Conservation (phyloP, 108 stramenopile genomes). For the Nitzschia palea region DNA sequence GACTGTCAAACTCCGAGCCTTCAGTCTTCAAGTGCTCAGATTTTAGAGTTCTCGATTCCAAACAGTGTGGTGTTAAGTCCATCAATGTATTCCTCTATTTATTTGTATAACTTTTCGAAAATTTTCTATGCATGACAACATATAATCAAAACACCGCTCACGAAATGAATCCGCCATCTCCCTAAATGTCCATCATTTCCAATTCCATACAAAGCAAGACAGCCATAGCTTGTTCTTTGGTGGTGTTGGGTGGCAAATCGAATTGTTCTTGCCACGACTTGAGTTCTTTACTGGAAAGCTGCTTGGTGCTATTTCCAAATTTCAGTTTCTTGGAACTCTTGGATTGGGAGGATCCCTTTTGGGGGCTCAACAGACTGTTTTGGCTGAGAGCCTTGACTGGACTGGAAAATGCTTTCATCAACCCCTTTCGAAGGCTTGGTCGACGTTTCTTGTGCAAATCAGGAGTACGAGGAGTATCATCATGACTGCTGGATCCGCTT, state of each 20-base stretch:
- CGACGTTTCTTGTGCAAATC: not conserved
- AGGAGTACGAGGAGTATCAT: not conserved
- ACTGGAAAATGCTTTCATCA: not conserved
- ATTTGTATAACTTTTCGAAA: not conserved
- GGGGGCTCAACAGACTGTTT: not conserved
- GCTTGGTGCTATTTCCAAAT: not conserved
- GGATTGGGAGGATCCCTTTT: not conserved
- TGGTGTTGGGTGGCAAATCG: constrained; percentile 16
- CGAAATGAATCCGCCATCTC: too few relatives aligned
- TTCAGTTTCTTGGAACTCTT: not conserved
- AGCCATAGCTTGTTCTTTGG: constrained; percentile 16
- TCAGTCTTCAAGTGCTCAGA: too few relatives aligned
- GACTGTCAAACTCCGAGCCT: too few relatives aligned
- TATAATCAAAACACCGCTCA: too few relatives aligned
- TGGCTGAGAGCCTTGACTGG: constrained; percentile 10
- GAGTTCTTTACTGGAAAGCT: not conserved
- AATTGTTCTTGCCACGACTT: constrained; percentile 9
- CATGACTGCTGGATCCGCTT: not conserved
- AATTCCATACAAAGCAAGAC: constrained; percentile 21
- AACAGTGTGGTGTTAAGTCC: too few relatives aligned
- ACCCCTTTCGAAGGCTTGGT: not conserved
- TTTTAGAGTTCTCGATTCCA: not conserved
- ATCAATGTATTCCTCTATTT: not conserved
- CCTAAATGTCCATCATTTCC: constrained; percentile 20
- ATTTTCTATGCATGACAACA: too few relatives aligned